Evolutionary conservation across 2,329 filamentous ascomycete genomes (phyloP).

Genomic region (Paracorniculantispora psalliotae): DNA sequence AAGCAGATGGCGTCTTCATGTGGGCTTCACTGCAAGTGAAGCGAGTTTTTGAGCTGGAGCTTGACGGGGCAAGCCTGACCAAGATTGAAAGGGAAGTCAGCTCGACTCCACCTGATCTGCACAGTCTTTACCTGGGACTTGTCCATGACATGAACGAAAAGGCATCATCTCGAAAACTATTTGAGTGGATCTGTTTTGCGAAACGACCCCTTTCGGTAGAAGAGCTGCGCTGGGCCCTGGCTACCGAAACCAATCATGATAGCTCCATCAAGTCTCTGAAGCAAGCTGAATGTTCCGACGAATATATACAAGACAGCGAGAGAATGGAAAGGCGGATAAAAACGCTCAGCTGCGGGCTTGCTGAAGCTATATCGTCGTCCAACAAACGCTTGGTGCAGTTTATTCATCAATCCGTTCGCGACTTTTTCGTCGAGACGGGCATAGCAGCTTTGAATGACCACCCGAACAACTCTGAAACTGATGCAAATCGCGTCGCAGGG

Average conservation of each 20-base stretch:
- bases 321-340: constrained; percentile 19
- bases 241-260: constrained; percentile 19
- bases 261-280: constrained; percentile 18
- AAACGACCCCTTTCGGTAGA: constrained; percentile 19
- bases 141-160: constrained; percentile 16
- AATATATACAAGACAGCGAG: constrained; percentile 15
- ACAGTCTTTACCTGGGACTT: constrained; percentile 23
- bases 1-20: constrained; percentile 30
- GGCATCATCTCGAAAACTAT: constrained; percentile 20
- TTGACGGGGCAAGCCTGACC: not conserved
- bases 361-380: constrained; percentile 17
- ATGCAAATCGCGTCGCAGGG: not conserved
- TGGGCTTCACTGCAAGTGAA: constrained; percentile 31
- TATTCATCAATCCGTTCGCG: constrained; percentile 31
- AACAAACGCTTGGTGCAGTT: constrained; percentile 24
- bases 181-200: constrained; percentile 31
- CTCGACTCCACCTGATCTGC: constrained; percentile 20
- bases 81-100: constrained; percentile 22
- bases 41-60: constrained; percentile 15
- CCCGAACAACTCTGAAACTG: not conserved
- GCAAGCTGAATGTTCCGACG: constrained; percentile 15
- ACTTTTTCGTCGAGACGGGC: constrained; percentile 26
- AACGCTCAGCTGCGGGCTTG: constrained; percentile 26
- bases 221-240: constrained; percentile 29
- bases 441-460: constrained; percentile 15